Evolutionary conservation across 164 flowering plant species (phyloP).

Genomic region (Liriodendron chinense): DNA sequence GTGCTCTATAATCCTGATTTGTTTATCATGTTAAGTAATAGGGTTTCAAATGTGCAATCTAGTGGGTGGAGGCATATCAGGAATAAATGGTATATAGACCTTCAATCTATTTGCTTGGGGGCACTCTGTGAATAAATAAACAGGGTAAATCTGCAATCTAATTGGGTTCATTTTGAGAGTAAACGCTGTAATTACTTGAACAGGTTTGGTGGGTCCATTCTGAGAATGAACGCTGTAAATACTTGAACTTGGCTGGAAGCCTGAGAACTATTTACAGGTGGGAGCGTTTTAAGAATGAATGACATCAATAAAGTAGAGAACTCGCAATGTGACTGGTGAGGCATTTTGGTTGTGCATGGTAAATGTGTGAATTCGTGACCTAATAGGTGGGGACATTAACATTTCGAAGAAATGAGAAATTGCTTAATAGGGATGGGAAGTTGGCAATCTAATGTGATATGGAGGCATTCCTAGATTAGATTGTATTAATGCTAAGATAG

Average conservation of each 20-base stretch:
- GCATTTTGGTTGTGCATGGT: too few species aligned
- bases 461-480: too few species aligned
- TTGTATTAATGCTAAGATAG: too few species aligned
- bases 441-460: too few species aligned
- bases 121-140: too few species aligned
- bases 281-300: too few species aligned
- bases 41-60: neutral
- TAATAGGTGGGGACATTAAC: too few species aligned
- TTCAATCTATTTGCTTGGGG: neutral
- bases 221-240: neutral
- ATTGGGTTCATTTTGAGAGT: neutral
- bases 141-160: neutral
- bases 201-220: neutral
- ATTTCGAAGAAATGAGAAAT: too few species aligned
- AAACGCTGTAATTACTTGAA: neutral
- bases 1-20: neutral
- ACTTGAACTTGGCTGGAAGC: neutral
- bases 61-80: neutral
- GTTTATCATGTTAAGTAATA: neutral
- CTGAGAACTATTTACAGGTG: too few species aligned
- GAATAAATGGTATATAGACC: neutral
- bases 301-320: neutral
- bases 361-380: too few species aligned
- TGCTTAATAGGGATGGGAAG: too few species aligned
- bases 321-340: neutral